These are phyloP conservation scores for Arxiozyma bovina DNA, from an alignment of 1,139 yeast species.

Conservation along the genomic window DNA sequence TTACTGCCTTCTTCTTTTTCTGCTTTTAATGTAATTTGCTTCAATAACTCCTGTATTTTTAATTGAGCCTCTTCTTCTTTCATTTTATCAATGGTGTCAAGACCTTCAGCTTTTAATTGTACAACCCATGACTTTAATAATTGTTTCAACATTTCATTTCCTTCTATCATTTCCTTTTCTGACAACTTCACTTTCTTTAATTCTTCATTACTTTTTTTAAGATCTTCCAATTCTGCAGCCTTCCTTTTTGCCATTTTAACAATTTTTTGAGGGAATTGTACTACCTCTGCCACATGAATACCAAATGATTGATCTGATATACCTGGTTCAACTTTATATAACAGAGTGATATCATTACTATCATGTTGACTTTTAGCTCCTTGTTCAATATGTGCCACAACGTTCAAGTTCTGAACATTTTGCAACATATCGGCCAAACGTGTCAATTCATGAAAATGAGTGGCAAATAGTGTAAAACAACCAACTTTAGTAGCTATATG, in stretches of 20 bases:
- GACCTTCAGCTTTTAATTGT: slow-evolving; percentile 37
- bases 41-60: slow-evolving; percentile 19
- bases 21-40: slow-evolving; percentile 11
- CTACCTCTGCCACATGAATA: slow-evolving; percentile 93
- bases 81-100: slow-evolving; percentile 15
- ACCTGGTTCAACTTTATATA: slow-evolving; percentile 89
- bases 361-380: slow-evolving; percentile 30
- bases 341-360: slow-evolving; percentile 66
- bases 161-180: slow-evolving; percentile 45
- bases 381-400: slow-evolving; percentile 77
- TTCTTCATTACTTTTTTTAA: slow-evolving; percentile 37
- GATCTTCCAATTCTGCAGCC: slow-evolving; percentile 76
- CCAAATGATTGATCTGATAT: slow-evolving; percentile 93
- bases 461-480: slow-evolving; percentile 85
- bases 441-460: slow-evolving; percentile 94
- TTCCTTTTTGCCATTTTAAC: slow-evolving; percentile 91
- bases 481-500: slow-evolving; percentile 60
- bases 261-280: slow-evolving; percentile 81
- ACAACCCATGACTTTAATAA: slow-evolving; percentile 57
- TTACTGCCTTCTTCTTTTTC: slow-evolving; percentile 12
- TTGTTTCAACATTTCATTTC: slow-evolving; percentile 46
- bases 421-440: slow-evolving; percentile 55
- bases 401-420: slow-evolving; percentile 73
- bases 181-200: slow-evolving; percentile 45
- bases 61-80: slow-evolving; percentile 21